Evolutionary conservation across 305 asterid species (phyloP).

Genomic region (Coffea humblotiana): DNA sequence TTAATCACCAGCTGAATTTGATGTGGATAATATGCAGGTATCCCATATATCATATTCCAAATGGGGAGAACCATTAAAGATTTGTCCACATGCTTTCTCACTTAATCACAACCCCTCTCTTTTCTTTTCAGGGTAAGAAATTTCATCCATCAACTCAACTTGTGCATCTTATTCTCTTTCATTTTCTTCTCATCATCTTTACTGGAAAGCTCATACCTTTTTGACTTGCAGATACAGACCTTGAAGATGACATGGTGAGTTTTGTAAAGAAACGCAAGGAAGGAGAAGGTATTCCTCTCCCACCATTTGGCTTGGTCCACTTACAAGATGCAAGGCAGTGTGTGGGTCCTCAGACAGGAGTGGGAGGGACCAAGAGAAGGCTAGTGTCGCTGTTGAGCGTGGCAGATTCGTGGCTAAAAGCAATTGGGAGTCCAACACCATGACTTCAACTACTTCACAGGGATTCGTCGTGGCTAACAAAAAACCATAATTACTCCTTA

Average conservation of each 20-base stretch:
- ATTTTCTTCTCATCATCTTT: slow-evolving; percentile 7
- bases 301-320: slow-evolving; percentile 86
- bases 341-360: slow-evolving; percentile 65
- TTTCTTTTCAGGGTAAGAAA: slow-evolving; percentile 80
- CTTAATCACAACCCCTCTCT: slow-evolving; percentile 93
- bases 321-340: slow-evolving; percentile 90
- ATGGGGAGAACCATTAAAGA: slow-evolving; percentile 78
- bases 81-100: slow-evolving; percentile 91
- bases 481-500: background rate
- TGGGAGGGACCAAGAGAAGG: slow-evolving; percentile 70
- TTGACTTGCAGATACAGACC: slow-evolving; percentile 47
- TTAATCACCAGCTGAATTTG: slow-evolving; percentile 8
- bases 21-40: slow-evolving; percentile 53
- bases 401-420: slow-evolving; percentile 97
- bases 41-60: slow-evolving; percentile 93
- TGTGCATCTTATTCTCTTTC: slow-evolving; percentile 8
- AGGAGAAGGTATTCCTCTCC: slow-evolving; percentile 60
- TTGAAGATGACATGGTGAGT: slow-evolving; percentile 42
- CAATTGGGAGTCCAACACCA: slow-evolving; percentile 89
- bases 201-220: slow-evolving; percentile 1
- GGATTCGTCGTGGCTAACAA: slow-evolving; percentile 52
- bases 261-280: slow-evolving; percentile 44
- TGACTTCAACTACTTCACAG: slow-evolving; percentile 88
- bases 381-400: slow-evolving; percentile 62
- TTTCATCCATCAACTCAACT: background rate